Evolutionary conservation across 2,329 filamentous ascomycete species (phyloP).

Genomic region (Calonectria pseudoturangicola): DNA sequence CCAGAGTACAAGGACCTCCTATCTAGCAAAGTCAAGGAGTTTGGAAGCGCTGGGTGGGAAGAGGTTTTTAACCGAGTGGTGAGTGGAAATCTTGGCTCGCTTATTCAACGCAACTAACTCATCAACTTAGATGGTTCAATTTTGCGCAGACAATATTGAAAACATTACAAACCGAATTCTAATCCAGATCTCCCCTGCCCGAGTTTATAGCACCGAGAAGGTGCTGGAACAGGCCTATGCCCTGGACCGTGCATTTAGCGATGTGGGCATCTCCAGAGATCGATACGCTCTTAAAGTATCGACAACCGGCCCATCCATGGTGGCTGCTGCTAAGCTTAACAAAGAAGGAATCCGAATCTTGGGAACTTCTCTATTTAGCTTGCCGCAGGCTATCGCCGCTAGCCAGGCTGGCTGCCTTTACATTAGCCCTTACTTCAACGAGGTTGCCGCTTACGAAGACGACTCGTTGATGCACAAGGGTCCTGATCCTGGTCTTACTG

Average conservation of each 20-base stretch:
- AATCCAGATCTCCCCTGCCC: constrained; percentile 47
- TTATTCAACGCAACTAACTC: neutral
- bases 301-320: constrained; percentile 46
- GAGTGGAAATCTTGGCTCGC: neutral
- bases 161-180: constrained; percentile 49
- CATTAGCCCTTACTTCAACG: constrained; percentile 52
- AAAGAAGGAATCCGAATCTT: constrained; percentile 51
- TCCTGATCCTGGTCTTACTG: constrained; percentile 44
- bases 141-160: constrained; percentile 48
- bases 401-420: constrained; percentile 50
- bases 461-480: constrained; percentile 31
- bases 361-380: constrained; percentile 48
- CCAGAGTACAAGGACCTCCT: constrained; percentile 37
- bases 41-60: constrained; percentile 48
- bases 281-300: constrained; percentile 51
- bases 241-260: constrained; percentile 45
- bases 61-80: constrained; percentile 46
- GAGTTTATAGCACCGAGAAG: constrained; percentile 41
- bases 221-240: constrained; percentile 48
- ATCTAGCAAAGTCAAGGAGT: constrained; percentile 36
- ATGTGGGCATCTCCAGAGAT: constrained; percentile 44
- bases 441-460: constrained; percentile 48
- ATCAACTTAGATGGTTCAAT: constrained; percentile 35
- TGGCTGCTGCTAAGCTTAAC: constrained; percentile 42
- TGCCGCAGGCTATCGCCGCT: constrained; percentile 51